Evolutionary conservation across 2,329 filamentous ascomycete genomes (phyloP).

Genomic region (Tolypocladium ovalisporum): DNA sequence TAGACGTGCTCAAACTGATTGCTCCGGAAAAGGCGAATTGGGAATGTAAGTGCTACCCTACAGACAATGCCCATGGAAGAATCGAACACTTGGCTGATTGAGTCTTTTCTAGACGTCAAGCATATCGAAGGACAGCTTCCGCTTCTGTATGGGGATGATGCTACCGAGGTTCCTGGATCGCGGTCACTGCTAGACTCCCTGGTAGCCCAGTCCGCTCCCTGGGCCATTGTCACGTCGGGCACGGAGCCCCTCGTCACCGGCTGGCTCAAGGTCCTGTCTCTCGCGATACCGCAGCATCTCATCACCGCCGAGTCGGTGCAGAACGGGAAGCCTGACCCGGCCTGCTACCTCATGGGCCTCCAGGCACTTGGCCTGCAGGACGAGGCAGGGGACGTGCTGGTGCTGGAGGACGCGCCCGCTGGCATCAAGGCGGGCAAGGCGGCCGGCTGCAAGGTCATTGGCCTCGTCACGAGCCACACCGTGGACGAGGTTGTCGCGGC

Average conservation of each 20-base stretch:
- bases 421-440: conserved; percentile 76
- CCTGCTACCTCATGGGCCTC: conserved; percentile 61
- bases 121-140: conserved; percentile 71
- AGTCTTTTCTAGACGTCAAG: conserved; percentile 52
- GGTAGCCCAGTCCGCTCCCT: conserved; percentile 51
- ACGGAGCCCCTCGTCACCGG: conserved; percentile 57
- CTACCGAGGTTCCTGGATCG: conserved; percentile 76
- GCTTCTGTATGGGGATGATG: conserved; percentile 63
- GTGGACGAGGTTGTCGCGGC: conserved; percentile 60
- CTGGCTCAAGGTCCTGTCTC: conserved; percentile 57
- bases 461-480: conserved; percentile 75
- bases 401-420: conserved; percentile 82
- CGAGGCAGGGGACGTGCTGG: conserved; percentile 46
- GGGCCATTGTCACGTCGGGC: conserved; percentile 80
- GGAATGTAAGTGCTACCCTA: conserved; percentile 59
- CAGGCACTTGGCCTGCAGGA: conserved; percentile 45
- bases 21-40: conserved; percentile 79
- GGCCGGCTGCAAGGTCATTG: conserved; percentile 76
- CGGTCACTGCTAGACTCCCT: conserved; percentile 58
- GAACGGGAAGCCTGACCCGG: conserved; percentile 67
- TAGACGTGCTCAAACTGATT: conserved; percentile 72
- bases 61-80: neutral
- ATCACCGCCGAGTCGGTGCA: conserved; percentile 67
- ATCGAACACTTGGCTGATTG: neutral
- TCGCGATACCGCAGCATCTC: conserved; percentile 55